Evolutionary conservation across 2,329 filamentous ascomycete genomes (phyloP).

Genomic region (Hirsutella rhossiliensis): DNA sequence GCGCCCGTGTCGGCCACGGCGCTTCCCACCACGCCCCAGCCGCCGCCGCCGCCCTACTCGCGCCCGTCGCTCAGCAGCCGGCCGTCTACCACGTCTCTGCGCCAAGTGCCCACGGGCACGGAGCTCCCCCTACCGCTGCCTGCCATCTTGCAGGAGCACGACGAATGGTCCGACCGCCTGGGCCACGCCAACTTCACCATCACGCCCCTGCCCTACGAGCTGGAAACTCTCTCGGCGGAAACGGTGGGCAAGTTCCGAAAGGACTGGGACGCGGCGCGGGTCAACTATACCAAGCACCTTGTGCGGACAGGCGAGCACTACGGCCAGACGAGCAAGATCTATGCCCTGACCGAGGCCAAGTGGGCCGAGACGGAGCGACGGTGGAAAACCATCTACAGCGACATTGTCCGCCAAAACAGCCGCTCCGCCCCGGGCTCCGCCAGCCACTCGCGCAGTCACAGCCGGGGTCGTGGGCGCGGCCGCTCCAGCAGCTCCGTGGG

Average conservation of each 20-base stretch:
- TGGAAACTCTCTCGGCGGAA: conserved; percentile 47
- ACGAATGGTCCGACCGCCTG: conserved; percentile 74
- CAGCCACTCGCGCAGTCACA: conserved; percentile 23
- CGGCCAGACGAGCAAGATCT: conserved; percentile 79
- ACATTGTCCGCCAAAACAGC: conserved; percentile 42
- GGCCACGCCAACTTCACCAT: conserved; percentile 94
- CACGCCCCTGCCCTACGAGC: conserved; percentile 65
- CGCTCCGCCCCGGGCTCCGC: conserved; percentile 13
- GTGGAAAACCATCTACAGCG: conserved; percentile 62
- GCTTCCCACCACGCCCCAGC: conserved; percentile 2
- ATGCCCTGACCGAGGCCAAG: conserved; percentile 74
- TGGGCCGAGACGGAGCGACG: conserved; percentile 68
- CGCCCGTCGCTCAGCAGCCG: conserved; percentile 62
- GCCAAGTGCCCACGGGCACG: conserved; percentile 48
- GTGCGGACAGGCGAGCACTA: conserved; percentile 85
- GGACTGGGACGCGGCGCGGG: conserved; percentile 73
- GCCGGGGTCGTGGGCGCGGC: conserved; percentile 24
- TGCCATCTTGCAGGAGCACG: conserved; percentile 54
- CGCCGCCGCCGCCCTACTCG: conserved; percentile 33
- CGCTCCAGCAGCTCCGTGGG: conserved; percentile 28
- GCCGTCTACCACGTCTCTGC: conserved; percentile 67
- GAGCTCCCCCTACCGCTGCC: conserved; percentile 44
- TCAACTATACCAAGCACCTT: conserved; percentile 82
- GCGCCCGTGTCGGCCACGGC: conserved; percentile 7
- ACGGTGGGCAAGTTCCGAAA: conserved; percentile 50